Conservation (phyloP, 2,329 filamentous ascomycete genomes). For the Hymenotorrendiella dingleyae region DNA sequence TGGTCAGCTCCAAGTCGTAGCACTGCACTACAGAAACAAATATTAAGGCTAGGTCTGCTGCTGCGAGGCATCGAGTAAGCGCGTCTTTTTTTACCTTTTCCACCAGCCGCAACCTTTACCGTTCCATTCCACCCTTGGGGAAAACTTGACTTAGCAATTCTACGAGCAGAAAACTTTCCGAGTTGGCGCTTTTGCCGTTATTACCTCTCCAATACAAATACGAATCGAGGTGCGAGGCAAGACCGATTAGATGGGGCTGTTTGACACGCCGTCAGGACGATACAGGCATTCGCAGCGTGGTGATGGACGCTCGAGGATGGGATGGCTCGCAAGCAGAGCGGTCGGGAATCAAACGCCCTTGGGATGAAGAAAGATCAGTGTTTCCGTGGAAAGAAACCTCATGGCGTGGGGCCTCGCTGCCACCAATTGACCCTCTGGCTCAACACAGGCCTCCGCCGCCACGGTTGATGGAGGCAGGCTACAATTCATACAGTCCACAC, state of each 20-base stretch:
- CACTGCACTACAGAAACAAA: not conserved
- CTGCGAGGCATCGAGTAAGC: constrained; percentile 21
- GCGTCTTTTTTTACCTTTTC: constrained; percentile 6
- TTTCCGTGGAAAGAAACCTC: constrained; percentile 10
- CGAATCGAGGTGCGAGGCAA: constrained; percentile 17
- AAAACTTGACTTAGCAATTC: constrained; percentile 10
- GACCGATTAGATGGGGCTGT: constrained; percentile 31
- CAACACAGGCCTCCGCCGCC: constrained; percentile 13
- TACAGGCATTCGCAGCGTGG: constrained; percentile 22
- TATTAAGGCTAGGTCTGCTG: constrained; percentile 2
- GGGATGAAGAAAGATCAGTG: constrained; percentile 20
- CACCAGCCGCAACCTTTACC: not conserved
- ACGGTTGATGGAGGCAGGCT: constrained; percentile 6
- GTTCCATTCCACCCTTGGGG: not conserved
- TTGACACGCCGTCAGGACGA: constrained; percentile 18
- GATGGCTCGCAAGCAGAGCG: constrained; percentile 24
- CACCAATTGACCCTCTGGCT: constrained; percentile 22
- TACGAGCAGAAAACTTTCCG: constrained; percentile 6
- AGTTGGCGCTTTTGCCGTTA: constrained; percentile 4
- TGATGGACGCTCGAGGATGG: constrained; percentile 28
- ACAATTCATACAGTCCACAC: constrained; percentile 11
- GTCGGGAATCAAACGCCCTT: constrained; percentile 26
- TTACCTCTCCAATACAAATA: not conserved
- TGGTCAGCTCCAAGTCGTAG: constrained; percentile 5
- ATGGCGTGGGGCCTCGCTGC: constrained; percentile 20